A percentile compares a stretch with the other conserved stretches of the same genome.
phyloP scores from a whole-genome alignment of 352 stramenopile species.

The Globisporangium emineosum region DNA sequence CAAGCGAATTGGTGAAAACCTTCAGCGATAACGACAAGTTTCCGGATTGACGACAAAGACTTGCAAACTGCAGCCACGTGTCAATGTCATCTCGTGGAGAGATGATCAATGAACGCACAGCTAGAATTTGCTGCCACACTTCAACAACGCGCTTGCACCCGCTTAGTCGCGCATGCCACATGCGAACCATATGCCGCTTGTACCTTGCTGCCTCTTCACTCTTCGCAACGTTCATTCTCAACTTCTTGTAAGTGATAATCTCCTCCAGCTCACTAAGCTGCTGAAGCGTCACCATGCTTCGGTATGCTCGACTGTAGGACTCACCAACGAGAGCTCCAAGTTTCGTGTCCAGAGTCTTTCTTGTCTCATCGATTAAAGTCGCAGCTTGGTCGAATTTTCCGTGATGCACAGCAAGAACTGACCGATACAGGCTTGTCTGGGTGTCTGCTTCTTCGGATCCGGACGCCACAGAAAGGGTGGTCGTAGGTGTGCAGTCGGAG shows the following conservation, averaged over 20 bases:
- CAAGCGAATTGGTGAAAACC: slow-evolving; percentile 80
- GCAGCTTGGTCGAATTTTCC: slow-evolving; percentile 91
- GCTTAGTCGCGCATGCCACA: slow-evolving; percentile 80
- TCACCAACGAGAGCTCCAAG: slow-evolving; percentile 96
- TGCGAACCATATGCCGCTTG: slow-evolving; percentile 81
- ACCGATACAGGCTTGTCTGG: slow-evolving; percentile 63
- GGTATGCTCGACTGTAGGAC: slow-evolving; percentile 96
- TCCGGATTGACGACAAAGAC: slow-evolving; percentile 85
- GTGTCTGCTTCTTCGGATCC: slow-evolving; percentile 25
- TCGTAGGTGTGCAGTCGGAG: slow-evolving; percentile 29
- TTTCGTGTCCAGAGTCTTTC: slow-evolving; percentile 91
- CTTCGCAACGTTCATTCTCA: slow-evolving; percentile 64
- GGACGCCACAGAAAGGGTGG: slow-evolving; percentile 10
- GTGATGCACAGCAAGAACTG: slow-evolving; percentile 93
- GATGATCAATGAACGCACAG: slow-evolving; percentile 89
- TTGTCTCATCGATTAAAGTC: slow-evolving; percentile 92
- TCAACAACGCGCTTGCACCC: slow-evolving; percentile 91
- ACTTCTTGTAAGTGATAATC: slow-evolving; percentile 94
- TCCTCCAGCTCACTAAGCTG: slow-evolving; percentile 97
- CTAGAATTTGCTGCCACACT: slow-evolving; percentile 93
- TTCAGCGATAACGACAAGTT: slow-evolving; percentile 85
- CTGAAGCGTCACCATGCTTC: slow-evolving; percentile 96
- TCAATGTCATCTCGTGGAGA: slow-evolving; percentile 86
- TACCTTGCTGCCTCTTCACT: slow-evolving; percentile 71
- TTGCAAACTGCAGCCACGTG: slow-evolving; percentile 92